Percentiles rank a stretch among this genome's conserved stretches.
phyloP scores from a whole-genome alignment of 2,329 filamentous ascomycete species.

The Cytospora chrysosperma region DNA sequence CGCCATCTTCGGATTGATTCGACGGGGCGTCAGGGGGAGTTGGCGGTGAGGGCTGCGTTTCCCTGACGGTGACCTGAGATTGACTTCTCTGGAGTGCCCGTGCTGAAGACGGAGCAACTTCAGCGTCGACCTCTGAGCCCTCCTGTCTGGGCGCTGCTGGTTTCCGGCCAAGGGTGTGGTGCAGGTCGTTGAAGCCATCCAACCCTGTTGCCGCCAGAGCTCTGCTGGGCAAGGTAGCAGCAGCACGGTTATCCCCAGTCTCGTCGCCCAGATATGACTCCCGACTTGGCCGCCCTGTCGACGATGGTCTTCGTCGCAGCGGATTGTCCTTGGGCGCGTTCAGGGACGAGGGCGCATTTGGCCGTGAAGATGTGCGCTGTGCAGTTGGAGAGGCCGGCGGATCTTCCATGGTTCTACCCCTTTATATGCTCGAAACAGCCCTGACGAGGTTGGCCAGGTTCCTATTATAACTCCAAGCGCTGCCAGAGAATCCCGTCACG shows the following conservation, averaged over 20 bases:
- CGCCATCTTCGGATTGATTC: background rate
- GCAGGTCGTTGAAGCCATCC: background rate
- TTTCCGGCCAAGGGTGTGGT: background rate
- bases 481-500: background rate
- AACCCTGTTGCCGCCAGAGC: background rate
- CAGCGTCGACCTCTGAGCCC: background rate
- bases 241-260: background rate
- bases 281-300: background rate
- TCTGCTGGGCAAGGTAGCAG: background rate
- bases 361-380: background rate
- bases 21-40: background rate
- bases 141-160: background rate
- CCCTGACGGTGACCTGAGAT: background rate
- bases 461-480: background rate
- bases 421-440: background rate
- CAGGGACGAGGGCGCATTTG: background rate
- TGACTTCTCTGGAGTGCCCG: background rate
- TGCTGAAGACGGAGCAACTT: background rate
- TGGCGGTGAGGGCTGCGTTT: background rate
- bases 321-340: background rate
- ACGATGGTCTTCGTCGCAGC: background rate
- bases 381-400: background rate
- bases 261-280: background rate
- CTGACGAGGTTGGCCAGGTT: background rate
- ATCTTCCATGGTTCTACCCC: background rate